Evolutionary conservation across 2,329 filamentous ascomycete species (phyloP).

Genomic region (Pseudogymnoascus destructans): DNA sequence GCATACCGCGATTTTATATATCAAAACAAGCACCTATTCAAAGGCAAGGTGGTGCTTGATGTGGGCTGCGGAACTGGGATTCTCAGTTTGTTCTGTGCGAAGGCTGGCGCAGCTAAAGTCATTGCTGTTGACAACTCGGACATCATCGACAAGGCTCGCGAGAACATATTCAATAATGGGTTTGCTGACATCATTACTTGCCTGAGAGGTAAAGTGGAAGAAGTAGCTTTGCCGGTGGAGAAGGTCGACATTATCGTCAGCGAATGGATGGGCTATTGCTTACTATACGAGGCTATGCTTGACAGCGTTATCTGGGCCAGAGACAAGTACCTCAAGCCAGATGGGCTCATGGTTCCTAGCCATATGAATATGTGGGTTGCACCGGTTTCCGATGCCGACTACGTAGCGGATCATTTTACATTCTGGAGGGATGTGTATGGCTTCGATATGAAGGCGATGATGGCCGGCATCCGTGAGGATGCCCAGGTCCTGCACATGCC

Average conservation of each 20-base stretch:
- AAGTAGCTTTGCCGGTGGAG: constrained; percentile 62
- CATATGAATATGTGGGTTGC: constrained; percentile 74
- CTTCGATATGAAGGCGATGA: constrained; percentile 89
- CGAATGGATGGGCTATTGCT: constrained; percentile 95
- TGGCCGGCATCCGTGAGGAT: constrained; percentile 67
- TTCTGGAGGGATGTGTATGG: constrained; percentile 93
- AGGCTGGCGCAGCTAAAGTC: constrained; percentile 73
- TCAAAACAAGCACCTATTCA: constrained; percentile 75
- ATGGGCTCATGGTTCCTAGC: constrained; percentile 74
- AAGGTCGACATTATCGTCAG: constrained; percentile 90
- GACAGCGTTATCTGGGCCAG: constrained; percentile 81
- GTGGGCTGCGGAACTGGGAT: constrained; percentile 84
- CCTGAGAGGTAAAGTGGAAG: constrained; percentile 76
- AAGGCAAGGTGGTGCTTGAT: constrained; percentile 75
- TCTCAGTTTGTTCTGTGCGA: constrained; percentile 86
- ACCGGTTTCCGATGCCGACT: constrained; percentile 65
- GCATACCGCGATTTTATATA: constrained; percentile 94
- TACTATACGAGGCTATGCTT: constrained; percentile 92
- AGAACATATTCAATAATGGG: constrained; percentile 73
- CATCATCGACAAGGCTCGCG: constrained; percentile 75
- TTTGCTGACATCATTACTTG: constrained; percentile 64
- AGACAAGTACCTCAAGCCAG: constrained; percentile 69
- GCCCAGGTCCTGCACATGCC: constrained; percentile 65
- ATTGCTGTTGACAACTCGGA: constrained; percentile 86
- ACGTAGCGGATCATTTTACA: constrained; percentile 60